Conservation (phyloP, 2,329 filamentous ascomycete genomes). For the Alternaria gansuensis region DNA sequence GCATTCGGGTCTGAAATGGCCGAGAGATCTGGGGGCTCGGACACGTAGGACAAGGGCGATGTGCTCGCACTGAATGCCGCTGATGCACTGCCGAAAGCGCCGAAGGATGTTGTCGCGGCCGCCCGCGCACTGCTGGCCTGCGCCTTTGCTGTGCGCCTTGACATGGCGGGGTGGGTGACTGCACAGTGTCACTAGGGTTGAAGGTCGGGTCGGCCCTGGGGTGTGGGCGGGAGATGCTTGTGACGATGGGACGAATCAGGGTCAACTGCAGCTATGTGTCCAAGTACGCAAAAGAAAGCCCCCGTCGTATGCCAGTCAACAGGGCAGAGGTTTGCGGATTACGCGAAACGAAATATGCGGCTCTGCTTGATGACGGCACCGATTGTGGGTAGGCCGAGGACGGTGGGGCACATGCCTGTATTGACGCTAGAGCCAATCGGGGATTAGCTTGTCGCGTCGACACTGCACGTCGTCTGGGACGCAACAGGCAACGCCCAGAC, state of each 20-base stretch:
- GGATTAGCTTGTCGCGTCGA: conserved; percentile 12
- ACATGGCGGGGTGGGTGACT: conserved; percentile 55
- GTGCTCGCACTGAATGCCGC: conserved; percentile 59
- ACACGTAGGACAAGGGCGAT: conserved; percentile 82
- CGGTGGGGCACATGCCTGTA: conserved; percentile 25
- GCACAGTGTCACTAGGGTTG: neutral
- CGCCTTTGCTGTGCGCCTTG: conserved; percentile 68
- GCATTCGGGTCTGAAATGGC: conserved; percentile 80
- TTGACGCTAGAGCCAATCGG: conserved; percentile 3
- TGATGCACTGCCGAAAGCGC: conserved; percentile 53
- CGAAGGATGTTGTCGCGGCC: conserved; percentile 55
- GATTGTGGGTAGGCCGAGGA: conserved; percentile 23
- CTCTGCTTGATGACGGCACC: conserved; percentile 35
- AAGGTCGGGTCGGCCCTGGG: neutral
- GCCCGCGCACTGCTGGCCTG: conserved; percentile 71
- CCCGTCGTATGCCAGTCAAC: conserved; percentile 5
- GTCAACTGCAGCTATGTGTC: conserved; percentile 1
- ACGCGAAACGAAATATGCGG: conserved; percentile 26
- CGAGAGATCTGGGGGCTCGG: conserved; percentile 83
- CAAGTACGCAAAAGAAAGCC: conserved; percentile 9
- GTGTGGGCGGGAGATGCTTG: neutral
- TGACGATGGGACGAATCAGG: neutral
- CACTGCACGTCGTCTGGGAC: conserved; percentile 18
- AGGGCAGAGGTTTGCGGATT: conserved; percentile 5
- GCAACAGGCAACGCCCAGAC: conserved; percentile 25